Evolutionary conservation across 2,329 filamentous ascomycete species (phyloP), one percentile per base, ranked within the genome.

Genomic region (Cercospora sesami): DNA sequence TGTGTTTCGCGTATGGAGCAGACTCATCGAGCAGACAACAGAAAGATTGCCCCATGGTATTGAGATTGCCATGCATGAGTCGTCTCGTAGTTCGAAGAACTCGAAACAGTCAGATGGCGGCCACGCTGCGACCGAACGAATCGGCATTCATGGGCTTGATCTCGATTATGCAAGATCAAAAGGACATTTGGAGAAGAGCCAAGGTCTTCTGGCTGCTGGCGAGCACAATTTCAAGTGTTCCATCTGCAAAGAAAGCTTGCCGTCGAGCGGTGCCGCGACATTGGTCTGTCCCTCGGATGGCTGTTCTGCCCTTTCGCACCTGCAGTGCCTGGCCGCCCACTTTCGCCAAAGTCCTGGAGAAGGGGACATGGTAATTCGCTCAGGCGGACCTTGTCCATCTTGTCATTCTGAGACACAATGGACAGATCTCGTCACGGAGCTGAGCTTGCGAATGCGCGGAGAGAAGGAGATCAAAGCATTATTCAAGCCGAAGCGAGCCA

Each of bases 341-440:
- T 88, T 89, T 65, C 77, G 87, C 0, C 79, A 80, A 36, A 73
- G 31, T 5, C 21, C 30, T 1, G 72, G 75, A 23, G 73, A 78
- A 16, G 77, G 77, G n/a, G 70, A 68, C 0, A 18, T 73, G 12
- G 48, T 75, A 3, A 60, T 75, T 6, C 94, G 94, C 0, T 82
- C 86, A 1, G 77, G 83, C 36, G 93, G 93, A 2, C 79, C 74
- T 2, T 98, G 94, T 80, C 92, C 92, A 0, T 81, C 81, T 21
- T 98, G 94, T 76, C 80, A 83, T 1, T 82, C 83, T 0, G 79
- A 82, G 4, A 80, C 93, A 1, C 78, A 83, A 61, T 98, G 94
- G 94, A 83, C 84, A 0, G 86, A 91, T 59, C 87, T 97, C 80
- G 90, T 96, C 81, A 94, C 89, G 76, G 94, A 96, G 77, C 80